phyloP scores from a whole-genome alignment of 768 basidiomycete species.

The Pleurotus giganteus region DNA sequence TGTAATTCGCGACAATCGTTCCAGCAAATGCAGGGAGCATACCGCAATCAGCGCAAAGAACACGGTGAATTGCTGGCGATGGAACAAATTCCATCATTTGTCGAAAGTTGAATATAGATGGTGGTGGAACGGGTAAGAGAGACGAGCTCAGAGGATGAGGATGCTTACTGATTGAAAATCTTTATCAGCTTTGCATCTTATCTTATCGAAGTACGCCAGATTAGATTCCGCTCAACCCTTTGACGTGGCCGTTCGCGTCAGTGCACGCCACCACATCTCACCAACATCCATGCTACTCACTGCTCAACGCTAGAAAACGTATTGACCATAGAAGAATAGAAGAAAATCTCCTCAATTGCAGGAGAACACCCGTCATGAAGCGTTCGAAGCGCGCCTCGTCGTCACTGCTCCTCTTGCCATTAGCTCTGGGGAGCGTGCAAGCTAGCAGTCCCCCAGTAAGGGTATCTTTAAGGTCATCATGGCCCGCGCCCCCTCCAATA shows the following conservation, averaged over 20 bases:
- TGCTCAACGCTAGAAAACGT: too few relatives aligned
- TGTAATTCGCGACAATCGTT: not conserved
- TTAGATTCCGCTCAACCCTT: not conserved
- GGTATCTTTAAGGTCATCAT: constrained; percentile 60
- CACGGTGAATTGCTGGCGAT: constrained; percentile 72
- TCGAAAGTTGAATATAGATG: not conserved
- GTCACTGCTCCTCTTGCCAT: not conserved
- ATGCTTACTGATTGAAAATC: constrained; percentile 1
- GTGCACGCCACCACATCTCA: not conserved
- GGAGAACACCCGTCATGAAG: not conserved
- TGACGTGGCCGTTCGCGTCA: not conserved
- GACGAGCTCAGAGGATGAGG: not conserved
- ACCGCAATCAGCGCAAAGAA: constrained; percentile 91
- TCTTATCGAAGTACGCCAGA: not conserved
- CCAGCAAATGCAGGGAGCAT: constrained; percentile 19
- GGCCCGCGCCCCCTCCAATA: constrained; percentile 60
- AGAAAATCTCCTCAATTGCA: not conserved
- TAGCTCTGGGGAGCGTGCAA: not conserved
- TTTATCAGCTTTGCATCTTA: not conserved
- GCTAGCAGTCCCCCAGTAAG: constrained; percentile 47
- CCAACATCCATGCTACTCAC: not conserved
- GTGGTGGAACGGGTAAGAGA: constrained; percentile 8
- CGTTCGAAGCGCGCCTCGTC: not conserved
- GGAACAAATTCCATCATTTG: constrained; percentile 74
- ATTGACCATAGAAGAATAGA: too few relatives aligned